A percentile compares a stretch with the other conserved stretches of the same genome.
Conservation (phyloP, 108 stramenopile species). For the Pseudonitzschia multiseries region DNA sequence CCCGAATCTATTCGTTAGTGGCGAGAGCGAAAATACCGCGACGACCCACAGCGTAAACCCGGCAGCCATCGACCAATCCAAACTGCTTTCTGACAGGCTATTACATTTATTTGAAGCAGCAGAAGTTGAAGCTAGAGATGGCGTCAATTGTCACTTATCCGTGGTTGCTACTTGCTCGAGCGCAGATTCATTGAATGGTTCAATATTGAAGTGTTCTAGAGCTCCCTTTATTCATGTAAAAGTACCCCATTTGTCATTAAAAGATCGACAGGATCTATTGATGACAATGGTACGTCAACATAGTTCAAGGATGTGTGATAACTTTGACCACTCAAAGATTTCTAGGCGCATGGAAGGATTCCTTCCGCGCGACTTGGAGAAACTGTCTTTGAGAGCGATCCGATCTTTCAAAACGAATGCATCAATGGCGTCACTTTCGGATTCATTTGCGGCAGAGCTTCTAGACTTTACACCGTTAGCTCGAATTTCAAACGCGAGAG, state of each 20-base stretch:
- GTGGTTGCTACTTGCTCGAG: slow-evolving; percentile 35
- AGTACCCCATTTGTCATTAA: slow-evolving; percentile 11
- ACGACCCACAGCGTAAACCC: slow-evolving; percentile 62
- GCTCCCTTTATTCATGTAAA: slow-evolving; percentile 1
- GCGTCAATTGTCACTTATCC: slow-evolving; percentile 8
- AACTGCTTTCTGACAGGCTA: slow-evolving; percentile 68
- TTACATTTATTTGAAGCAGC: slow-evolving; percentile 25
- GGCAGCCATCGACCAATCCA: slow-evolving; percentile 61
- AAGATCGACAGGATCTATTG: slow-evolving; percentile 14
- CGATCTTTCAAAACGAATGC: slow-evolving; percentile 6
- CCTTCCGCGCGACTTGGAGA: slow-evolving; percentile 59
- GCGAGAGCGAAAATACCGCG: slow-evolving; percentile 38
- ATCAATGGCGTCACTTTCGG: background rate
- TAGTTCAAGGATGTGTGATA: background rate
- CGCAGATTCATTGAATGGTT: slow-evolving; percentile 23
- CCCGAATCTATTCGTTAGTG: slow-evolving; percentile 53
- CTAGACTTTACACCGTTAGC: slow-evolving; percentile 31
- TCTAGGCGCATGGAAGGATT: slow-evolving; percentile 47
- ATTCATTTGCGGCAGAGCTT: slow-evolving; percentile 20
- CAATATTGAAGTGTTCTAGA: background rate
- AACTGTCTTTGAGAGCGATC: slow-evolving; percentile 42
- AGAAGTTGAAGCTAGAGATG: background rate
- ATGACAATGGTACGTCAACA: background rate
- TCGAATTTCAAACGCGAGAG: slow-evolving; percentile 13
- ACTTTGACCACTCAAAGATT: slow-evolving; percentile 5